Percentiles rank a stretch among this genome's conserved stretches.
These are phyloP conservation scores for Cutaneotrichosporon dermatis DNA, from an alignment of 1,284 basidiomycete species.

Conservation along the genomic window DNA sequence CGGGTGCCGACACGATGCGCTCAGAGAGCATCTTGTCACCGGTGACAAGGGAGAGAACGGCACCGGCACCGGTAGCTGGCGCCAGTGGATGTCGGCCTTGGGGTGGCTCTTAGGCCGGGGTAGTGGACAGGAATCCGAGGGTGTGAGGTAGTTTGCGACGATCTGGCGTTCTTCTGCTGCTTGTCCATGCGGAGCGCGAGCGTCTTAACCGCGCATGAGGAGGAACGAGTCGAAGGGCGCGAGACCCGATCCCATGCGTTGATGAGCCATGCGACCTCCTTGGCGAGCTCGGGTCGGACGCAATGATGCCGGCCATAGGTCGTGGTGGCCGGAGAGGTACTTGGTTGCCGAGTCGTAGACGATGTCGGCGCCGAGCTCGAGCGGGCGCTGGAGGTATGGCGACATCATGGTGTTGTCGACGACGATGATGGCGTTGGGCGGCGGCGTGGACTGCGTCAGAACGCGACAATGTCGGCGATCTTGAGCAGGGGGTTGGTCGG, in stretches of 20 bases:
- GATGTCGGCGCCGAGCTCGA: slow-evolving; percentile 93
- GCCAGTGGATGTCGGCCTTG: slow-evolving; percentile 77
- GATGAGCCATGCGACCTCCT: slow-evolving; percentile 86
- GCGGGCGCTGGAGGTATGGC: slow-evolving; percentile 91
- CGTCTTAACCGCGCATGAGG: slow-evolving; percentile 93
- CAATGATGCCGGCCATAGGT: slow-evolving; percentile 94
- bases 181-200: slow-evolving; percentile 94
- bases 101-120: slow-evolving; percentile 85
- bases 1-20: slow-evolving; percentile 84
- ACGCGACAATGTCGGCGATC: slow-evolving; percentile 86
- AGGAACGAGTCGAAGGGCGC: slow-evolving; percentile 96
- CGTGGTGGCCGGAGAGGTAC: slow-evolving; percentile 96
- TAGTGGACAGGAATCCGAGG: slow-evolving; percentile 92
- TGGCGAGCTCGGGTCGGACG: slow-evolving; percentile 89
- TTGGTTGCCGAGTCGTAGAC: slow-evolving; percentile 99
- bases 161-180: slow-evolving; percentile 79
- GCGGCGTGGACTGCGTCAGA: slow-evolving; percentile 73
- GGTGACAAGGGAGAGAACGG: slow-evolving; percentile 92
- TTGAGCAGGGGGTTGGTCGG: slow-evolving; percentile 97
- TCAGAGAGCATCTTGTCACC: slow-evolving; percentile 87
- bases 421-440: slow-evolving; percentile 76
- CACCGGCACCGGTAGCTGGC: slow-evolving; percentile 86
- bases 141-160: slow-evolving; percentile 82
- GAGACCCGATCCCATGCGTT: slow-evolving; percentile 96
- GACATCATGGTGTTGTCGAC: slow-evolving; percentile 99